These are phyloP conservation scores for Penicillium sp. DNA, from an alignment of 2,329 filamentous ascomycete species.

Conservation along the genomic window DNA sequence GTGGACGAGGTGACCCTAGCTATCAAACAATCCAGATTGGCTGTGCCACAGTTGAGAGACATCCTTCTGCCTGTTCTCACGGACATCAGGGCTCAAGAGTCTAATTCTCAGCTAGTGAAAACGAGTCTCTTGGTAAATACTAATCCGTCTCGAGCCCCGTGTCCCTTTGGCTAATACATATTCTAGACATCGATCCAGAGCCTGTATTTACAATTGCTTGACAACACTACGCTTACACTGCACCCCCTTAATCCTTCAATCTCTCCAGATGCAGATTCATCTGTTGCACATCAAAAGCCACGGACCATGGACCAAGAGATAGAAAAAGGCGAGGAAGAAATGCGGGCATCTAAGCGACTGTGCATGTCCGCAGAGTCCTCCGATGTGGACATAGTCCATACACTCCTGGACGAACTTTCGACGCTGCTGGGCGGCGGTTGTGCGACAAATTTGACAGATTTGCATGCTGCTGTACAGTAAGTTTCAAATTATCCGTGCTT, in stretches of 20 bases:
- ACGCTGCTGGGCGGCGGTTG: constrained; percentile 37
- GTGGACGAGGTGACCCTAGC: constrained; percentile 29
- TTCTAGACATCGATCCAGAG: constrained; percentile 27
- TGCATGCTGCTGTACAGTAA: constrained; percentile 53
- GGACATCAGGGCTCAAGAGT: constrained; percentile 24
- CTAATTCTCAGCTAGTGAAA: constrained; percentile 25
- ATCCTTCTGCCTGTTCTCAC: constrained; percentile 28
- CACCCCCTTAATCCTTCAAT: not conserved
- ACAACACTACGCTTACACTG: not conserved
- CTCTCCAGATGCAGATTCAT: not conserved
- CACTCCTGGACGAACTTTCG: constrained; percentile 37
- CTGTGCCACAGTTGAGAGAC: constrained; percentile 27
- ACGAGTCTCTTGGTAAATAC: constrained; percentile 35
- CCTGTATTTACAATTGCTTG: constrained; percentile 15
- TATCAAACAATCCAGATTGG: constrained; percentile 19
- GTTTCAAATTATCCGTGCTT: constrained; percentile 20
- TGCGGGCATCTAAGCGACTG: constrained; percentile 36
- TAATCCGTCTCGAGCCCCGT: not conserved
- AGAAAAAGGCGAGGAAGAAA: constrained; percentile 22
- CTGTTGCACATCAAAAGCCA: constrained; percentile 11
- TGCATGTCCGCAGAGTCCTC: constrained; percentile 41
- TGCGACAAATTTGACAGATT: constrained; percentile 37
- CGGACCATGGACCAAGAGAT: constrained; percentile 4
- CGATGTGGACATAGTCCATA: constrained; percentile 26
- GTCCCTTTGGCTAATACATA: constrained; percentile 16